These are phyloP conservation scores for Setomelanomma holmii DNA, from an alignment of 2,329 filamentous ascomycete genomes.

Conservation along the genomic window DNA sequence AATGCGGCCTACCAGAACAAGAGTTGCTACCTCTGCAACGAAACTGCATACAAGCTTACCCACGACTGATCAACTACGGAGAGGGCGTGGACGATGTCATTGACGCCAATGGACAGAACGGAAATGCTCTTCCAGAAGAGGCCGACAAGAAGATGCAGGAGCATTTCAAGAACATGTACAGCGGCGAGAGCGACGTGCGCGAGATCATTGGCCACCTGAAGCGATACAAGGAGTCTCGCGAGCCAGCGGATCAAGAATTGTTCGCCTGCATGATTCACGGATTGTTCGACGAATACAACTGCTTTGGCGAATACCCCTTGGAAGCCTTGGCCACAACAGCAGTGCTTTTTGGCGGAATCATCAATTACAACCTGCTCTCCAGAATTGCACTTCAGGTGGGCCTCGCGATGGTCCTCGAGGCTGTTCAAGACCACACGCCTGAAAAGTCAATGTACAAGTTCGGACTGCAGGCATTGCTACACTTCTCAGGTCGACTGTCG, in stretches of 20 bases:
- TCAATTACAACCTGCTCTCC: constrained; percentile 89
- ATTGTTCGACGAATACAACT: constrained; percentile 94
- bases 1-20: constrained; percentile 62
- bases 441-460: constrained; percentile 98
- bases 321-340: constrained; percentile 95
- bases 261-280: constrained; percentile 99
- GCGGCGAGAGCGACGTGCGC: constrained; percentile 83
- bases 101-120: constrained; percentile 79
- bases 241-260: constrained; percentile 86
- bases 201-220: constrained; percentile 85
- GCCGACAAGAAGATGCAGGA: constrained; percentile 95
- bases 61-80: constrained; percentile 93
- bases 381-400: constrained; percentile 90
- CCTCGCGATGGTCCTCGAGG: constrained; percentile 97
- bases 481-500: constrained; percentile 79
- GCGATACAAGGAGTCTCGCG: constrained; percentile 85
- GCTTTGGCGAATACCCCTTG: constrained; percentile 94
- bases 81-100: constrained; percentile 92
- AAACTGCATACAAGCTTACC: constrained; percentile 89
- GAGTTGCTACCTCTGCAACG: constrained; percentile 84
- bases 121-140: constrained; percentile 79
- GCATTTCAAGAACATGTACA: constrained; percentile 98
- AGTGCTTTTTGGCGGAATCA: constrained; percentile 94
- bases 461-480: constrained; percentile 90
- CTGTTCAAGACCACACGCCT: constrained; percentile 81